Evolutionary conservation across 2,329 filamentous ascomycete genomes (phyloP).

Genomic region (Colletotrichum sp.): DNA sequence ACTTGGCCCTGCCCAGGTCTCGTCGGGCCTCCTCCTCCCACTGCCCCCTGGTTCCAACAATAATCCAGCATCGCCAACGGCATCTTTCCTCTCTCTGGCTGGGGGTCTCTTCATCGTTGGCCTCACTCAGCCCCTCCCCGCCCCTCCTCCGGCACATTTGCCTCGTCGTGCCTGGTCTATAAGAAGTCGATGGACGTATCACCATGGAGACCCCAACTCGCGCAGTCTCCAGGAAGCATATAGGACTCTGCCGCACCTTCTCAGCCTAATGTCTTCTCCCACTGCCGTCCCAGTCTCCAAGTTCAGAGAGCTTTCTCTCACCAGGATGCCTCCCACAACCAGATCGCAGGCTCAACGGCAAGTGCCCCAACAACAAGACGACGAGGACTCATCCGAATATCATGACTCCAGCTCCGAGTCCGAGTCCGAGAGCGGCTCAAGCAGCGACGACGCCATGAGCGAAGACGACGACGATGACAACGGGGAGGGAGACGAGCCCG

Average conservation of each 20-base stretch:
- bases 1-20: background rate
- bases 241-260: conserved; percentile 2
- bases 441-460: conserved; percentile 28
- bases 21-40: background rate
- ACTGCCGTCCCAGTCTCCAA: conserved; percentile 39
- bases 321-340: conserved; percentile 41
- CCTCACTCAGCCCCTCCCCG: conserved; percentile 9
- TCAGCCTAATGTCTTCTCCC: conserved; percentile 16
- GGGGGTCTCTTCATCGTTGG: conserved; percentile 11
- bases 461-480: conserved; percentile 27
- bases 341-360: conserved; percentile 33
- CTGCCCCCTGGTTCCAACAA: conserved; percentile 1
- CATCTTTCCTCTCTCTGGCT: background rate
- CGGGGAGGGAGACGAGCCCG: conserved; percentile 24
- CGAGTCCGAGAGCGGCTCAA: conserved; percentile 27
- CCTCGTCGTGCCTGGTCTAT: background rate
- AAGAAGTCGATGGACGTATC: conserved; percentile 10
- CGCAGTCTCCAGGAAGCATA: conserved; percentile 1
- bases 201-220: conserved; percentile 5
- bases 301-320: conserved; percentile 47
- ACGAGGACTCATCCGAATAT: conserved; percentile 7
- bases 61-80: conserved; percentile 3
- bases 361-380: conserved; percentile 19
- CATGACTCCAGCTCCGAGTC: conserved; percentile 32
- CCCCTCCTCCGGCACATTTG: background rate